Evolutionary conservation across 2,329 filamentous ascomycete species (phyloP), one percentile per base, ranked within the genome.

Genomic region (Colletotrichum euphorbiae): DNA sequence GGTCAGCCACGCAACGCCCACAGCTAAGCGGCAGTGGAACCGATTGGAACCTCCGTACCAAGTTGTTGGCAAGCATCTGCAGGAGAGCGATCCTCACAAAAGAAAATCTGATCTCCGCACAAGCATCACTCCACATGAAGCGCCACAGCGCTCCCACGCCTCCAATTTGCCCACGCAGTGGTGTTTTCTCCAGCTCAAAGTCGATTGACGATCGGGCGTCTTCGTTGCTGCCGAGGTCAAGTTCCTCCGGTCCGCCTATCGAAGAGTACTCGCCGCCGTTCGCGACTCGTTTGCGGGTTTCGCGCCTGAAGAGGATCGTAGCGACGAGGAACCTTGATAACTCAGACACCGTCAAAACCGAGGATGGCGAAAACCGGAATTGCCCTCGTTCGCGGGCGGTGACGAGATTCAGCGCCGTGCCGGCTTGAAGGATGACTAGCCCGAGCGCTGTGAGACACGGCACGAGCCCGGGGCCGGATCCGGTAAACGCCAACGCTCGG

Each of bases 21-120:
- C 24, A 28, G 24, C 24, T 6, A 28, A 28, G 24, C 24, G 24
- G 24, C 24, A 28, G 6, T 8, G 28, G 28, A 28, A 28, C 6
- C 28, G 28, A 28, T 28, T 28, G 28, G 6, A 2, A 21, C 3
- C 5, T 28, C 3, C 45, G 36, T 71, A 75, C 74, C 43, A 72
- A 72, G 65, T 78, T 78, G 67, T 77, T 78, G 57, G 77, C 74
- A 24, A 78, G 70, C 21, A 74, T 74, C 62, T 78, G 77, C 46
- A 78, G 70, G 13, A 78, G 67, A 8, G 77, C 76, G 56, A 78
- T 67, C 40, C 72, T 71, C 61, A 70, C 70, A 61, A 77, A 75
- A 5, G 73, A 75, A 51, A 73, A 77, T 48, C 73, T 68, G 17
- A 73, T 71, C 43, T 75, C 74, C 15, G 61, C 28, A 7, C 72